A percentile compares a stretch with the other conserved stretches of the same genome.
Evolutionary conservation across 495 filamentous ascomycete species (phyloP).

Genomic region (Aspergillus indologenus): DNA sequence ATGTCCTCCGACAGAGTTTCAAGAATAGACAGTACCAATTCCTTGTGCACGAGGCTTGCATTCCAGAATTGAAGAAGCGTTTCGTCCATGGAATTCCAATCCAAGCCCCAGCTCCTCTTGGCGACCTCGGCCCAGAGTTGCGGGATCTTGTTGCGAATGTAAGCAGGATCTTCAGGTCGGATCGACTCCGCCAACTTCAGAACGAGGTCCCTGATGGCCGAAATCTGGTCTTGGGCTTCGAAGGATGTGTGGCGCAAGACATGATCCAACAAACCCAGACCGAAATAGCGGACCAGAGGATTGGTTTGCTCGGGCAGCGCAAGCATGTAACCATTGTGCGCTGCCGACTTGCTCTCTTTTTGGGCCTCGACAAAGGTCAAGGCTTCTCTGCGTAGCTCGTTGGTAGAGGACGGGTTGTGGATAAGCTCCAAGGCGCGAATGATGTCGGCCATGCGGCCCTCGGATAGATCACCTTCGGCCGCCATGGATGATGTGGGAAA

Average conservation of each 20-base stretch:
- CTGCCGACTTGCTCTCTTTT: slow-evolving; percentile 73
- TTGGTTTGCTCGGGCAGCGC: slow-evolving; percentile 69
- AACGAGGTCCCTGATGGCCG: slow-evolving; percentile 66
- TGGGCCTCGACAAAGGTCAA: slow-evolving; percentile 77
- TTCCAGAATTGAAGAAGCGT: slow-evolving; percentile 78
- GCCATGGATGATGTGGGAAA: slow-evolving; percentile 29
- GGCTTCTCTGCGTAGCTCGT: slow-evolving; percentile 80
- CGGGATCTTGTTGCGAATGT: slow-evolving; percentile 90
- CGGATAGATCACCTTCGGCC: slow-evolving; percentile 37
- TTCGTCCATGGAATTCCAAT: slow-evolving; percentile 94
- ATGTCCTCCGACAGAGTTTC: slow-evolving; percentile 95
- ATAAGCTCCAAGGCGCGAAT: slow-evolving; percentile 80
- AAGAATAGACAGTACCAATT: slow-evolving; percentile 76
- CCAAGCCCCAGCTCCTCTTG: slow-evolving; percentile 84
- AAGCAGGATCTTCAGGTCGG: slow-evolving; percentile 69
- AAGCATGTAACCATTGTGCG: slow-evolving; percentile 80
- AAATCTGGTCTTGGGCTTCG: slow-evolving; percentile 59
- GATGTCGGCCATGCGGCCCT: slow-evolving; percentile 54
- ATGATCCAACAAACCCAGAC: slow-evolving; percentile 84
- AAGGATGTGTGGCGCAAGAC: slow-evolving; percentile 79
- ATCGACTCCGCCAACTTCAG: slow-evolving; percentile 73
- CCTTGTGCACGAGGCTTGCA: slow-evolving; percentile 67
- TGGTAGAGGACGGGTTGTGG: slow-evolving; percentile 76
- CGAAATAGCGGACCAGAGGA: slow-evolving; percentile 86
- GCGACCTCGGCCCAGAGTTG: slow-evolving; percentile 92